A percentile compares a stretch with the other conserved stretches of the same genome.
phyloP scores from a whole-genome alignment of 1,284 basidiomycete genomes.

The Mycena sp. region DNA sequence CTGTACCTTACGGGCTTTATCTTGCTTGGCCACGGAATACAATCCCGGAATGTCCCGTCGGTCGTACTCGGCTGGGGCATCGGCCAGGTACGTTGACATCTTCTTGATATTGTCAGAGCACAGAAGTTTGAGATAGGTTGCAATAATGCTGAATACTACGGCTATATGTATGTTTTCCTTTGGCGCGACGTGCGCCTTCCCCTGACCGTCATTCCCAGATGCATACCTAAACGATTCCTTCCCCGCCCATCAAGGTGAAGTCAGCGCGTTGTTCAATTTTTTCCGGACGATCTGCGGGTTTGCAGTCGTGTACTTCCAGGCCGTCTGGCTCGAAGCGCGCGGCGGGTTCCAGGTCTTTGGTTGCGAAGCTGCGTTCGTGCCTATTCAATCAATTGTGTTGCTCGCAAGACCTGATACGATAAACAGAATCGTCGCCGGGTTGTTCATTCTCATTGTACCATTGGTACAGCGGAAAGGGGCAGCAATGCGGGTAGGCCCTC shows the following conservation, averaged over 20 bases:
- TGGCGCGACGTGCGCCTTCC: neutral
- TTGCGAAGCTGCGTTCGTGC: conserved; percentile 58
- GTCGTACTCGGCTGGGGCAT: conserved; percentile 71
- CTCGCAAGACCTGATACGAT: neutral
- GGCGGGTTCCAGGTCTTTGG: conserved; percentile 69
- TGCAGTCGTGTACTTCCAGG: conserved; percentile 71
- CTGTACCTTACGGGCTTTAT: conserved; percentile 70
- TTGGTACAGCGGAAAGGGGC: conserved; percentile 58
- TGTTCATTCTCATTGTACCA: conserved; percentile 64
- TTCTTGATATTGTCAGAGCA: neutral
- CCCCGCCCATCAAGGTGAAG: conserved; percentile 61
- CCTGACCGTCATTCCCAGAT: conserved; percentile 43
- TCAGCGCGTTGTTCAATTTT: conserved; percentile 68
- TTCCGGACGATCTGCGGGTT: conserved; percentile 67
- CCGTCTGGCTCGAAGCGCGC: conserved; percentile 63
- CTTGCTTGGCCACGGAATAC: conserved; percentile 60
- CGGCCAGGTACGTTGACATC: conserved; percentile 5
- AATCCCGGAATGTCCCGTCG: conserved; percentile 57
- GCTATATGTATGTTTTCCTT: conserved; percentile 56
- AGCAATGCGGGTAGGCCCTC: conserved; percentile 51
- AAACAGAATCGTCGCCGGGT: conserved; percentile 55
- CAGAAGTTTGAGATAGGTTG: conserved; percentile 43
- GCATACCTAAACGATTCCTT: conserved; percentile 58
- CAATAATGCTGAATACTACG: conserved; percentile 68
- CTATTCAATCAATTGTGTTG: neutral